phyloP scores from a whole-genome alignment of 2,329 filamentous ascomycete genomes.

The Pseudocercospora musae region DNA sequence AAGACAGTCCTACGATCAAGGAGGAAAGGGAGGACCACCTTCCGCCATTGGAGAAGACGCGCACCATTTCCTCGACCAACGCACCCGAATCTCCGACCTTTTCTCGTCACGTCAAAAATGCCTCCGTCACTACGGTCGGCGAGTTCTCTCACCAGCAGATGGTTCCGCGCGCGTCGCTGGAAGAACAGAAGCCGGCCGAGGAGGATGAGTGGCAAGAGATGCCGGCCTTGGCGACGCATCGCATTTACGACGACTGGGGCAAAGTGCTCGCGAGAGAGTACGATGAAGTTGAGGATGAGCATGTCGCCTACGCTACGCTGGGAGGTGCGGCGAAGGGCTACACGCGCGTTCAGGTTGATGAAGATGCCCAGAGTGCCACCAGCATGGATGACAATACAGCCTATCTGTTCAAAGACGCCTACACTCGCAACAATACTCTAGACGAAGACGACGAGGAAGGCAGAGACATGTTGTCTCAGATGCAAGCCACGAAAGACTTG shows the following conservation, averaged over 20 bases:
- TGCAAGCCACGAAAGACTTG: conserved; percentile 93
- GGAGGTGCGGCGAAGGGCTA: conserved; percentile 94
- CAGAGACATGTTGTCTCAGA: conserved; percentile 78
- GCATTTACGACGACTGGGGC: conserved; percentile 94
- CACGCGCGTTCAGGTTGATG: conserved; percentile 89
- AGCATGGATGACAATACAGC: conserved; percentile 97
- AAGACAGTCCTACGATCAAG: conserved; percentile 1
- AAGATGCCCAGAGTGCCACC: conserved; percentile 88
- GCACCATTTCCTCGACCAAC: conserved; percentile 6
- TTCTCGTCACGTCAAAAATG: conserved; percentile 18
- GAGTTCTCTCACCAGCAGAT: conserved; percentile 91
- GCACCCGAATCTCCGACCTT: neutral
- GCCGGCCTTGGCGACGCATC: conserved; percentile 88
- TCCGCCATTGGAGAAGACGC: neutral
- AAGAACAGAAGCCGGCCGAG: conserved; percentile 49
- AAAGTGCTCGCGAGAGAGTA: conserved; percentile 80
- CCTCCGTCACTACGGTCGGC: conserved; percentile 49
- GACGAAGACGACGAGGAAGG: conserved; percentile 70
- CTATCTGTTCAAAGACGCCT: conserved; percentile 81
- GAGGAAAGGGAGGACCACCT: conserved; percentile 8
- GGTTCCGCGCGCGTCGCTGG: conserved; percentile 45
- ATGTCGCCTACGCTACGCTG: conserved; percentile 69
- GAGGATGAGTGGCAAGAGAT: conserved; percentile 83
- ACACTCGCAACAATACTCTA: conserved; percentile 55
- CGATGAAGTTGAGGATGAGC: conserved; percentile 64